Evolutionary conservation across 1,284 basidiomycete species (phyloP).

Genomic region (Peniophora sp.): DNA sequence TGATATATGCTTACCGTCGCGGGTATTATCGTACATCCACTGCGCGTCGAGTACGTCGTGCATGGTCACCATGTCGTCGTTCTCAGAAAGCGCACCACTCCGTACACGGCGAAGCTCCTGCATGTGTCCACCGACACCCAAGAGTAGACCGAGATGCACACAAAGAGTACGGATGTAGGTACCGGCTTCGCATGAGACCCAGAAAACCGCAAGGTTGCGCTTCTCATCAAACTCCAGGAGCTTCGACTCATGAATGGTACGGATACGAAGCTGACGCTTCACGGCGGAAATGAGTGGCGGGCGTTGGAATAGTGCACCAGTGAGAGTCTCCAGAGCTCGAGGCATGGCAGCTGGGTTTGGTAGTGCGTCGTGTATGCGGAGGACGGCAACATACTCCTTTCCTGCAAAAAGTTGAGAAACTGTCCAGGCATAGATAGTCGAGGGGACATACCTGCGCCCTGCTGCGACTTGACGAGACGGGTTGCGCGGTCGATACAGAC

Average conservation of each 20-base stretch:
- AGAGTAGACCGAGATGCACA: conserved; percentile 90
- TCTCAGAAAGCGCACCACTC: conserved; percentile 94
- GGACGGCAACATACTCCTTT: conserved; percentile 98
- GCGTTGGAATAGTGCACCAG: conserved; percentile 97
- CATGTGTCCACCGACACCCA: conserved; percentile 99
- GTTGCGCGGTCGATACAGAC: conserved; percentile 99
- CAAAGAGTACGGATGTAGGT: conserved; percentile 98
- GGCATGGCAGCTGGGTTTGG: conserved; percentile 82
- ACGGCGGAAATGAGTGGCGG: conserved; percentile 99
- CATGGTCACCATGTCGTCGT: conserved; percentile 99
- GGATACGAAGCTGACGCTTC: conserved; percentile 95
- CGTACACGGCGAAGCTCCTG: conserved; percentile 95
- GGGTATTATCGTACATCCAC: conserved; percentile 98
- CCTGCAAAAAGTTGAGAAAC: conserved; percentile 37
- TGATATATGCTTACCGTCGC: conserved; percentile 57
- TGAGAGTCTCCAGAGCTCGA: conserved; percentile 92
- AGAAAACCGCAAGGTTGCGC: conserved; percentile 94
- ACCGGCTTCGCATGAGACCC: conserved; percentile 98
- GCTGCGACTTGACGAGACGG: conserved; percentile 97
- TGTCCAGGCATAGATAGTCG: conserved; percentile 1
- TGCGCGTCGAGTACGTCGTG: conserved; percentile 99
- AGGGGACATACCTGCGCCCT: conserved; percentile 71
- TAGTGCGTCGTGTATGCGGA: conserved; percentile 84
- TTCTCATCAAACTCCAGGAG: conserved; percentile 98
- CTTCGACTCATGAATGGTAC: conserved; percentile 96